Evolutionary conservation across 2,329 filamentous ascomycete species (phyloP), one percentile per base, ranked within the genome.

Genomic region (Clarireedia homoeocarpa): DNA sequence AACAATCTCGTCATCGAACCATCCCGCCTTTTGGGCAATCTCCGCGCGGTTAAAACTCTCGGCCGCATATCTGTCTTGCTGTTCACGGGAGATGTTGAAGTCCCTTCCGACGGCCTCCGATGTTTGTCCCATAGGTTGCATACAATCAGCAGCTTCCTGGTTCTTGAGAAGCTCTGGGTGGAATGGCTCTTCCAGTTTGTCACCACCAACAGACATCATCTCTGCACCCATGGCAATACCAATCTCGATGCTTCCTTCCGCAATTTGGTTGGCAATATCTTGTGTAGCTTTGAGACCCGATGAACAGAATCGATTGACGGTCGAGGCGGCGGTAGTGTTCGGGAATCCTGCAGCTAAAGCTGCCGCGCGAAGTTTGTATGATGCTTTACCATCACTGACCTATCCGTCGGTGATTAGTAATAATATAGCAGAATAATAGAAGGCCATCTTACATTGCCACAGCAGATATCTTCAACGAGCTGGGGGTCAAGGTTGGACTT

Each of bases 81-180:
- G 74, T 69, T 91, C 84, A 59, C 94, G 83, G 2, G 82, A 75
- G 70, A 99, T 85, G 69, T 86, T 82, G 72, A 97, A 97, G 74
- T 97, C 94, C 49, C 83, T 83, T 65, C 86, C 90, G 27, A 99
- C 91, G 70, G 97, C 97, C 77, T 99, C 94, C 58, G 87, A 92
- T 2, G 94, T 99, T 82, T 95, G 95, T 23, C 94, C 94, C 94
- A 99, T 99, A 63, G 92, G 88, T 79, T 91, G 83, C 83, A 92
- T 83, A 78, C 91, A 94, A 75, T 97, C 92, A 48, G 73, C 73
- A 0, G 90, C 82, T 69, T 96, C 89, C 70, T 90, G 86, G 74
- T 87, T 67, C 79, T 75, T 64, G 75, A 89, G 75, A 58, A 97
- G 83, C 61, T 86, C 84, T 62, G 86, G 83, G 71, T 90, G 85